phyloP scores from a whole-genome alignment of 176 grass and related monocot genomes.

The Avena atlantica region DNA sequence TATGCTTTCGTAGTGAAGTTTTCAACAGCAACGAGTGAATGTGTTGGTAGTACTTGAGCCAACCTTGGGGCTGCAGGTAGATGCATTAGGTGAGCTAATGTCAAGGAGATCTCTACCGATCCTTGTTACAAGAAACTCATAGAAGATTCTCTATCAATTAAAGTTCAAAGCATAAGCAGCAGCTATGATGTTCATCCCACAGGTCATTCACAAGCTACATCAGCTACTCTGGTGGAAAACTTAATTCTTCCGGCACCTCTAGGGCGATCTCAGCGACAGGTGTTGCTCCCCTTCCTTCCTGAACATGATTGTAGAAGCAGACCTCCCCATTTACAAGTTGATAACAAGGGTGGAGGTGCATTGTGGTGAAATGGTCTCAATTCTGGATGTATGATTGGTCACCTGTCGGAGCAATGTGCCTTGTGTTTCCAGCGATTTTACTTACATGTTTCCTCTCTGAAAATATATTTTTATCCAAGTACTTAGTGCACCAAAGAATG shows the following conservation, averaged over 20 bases:
- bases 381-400: not conserved
- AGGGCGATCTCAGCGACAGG: not conserved
- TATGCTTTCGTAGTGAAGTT: slow-evolving; percentile 23
- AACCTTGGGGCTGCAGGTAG: no score
- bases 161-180: not conserved
- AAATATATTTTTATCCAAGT: no score
- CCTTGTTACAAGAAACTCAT: not conserved
- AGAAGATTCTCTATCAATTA: not conserved
- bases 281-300: not conserved
- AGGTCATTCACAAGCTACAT: not conserved
- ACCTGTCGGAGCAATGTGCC: not conserved
- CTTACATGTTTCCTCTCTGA: no score
- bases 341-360: not conserved
- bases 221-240: not conserved
- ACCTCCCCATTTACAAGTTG: not conserved
- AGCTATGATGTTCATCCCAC: not conserved
- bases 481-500: no score
- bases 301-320: not conserved
- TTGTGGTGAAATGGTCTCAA: not conserved
- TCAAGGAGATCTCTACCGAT: not conserved
- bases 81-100: no score
- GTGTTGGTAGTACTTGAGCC: no score
- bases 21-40: not conserved
- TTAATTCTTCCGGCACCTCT: not conserved
- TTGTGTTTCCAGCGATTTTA: not conserved